These are phyloP conservation scores for Fusarium sp. DNA, from an alignment of 2,329 filamentous ascomycete species.

Conservation along the genomic window DNA sequence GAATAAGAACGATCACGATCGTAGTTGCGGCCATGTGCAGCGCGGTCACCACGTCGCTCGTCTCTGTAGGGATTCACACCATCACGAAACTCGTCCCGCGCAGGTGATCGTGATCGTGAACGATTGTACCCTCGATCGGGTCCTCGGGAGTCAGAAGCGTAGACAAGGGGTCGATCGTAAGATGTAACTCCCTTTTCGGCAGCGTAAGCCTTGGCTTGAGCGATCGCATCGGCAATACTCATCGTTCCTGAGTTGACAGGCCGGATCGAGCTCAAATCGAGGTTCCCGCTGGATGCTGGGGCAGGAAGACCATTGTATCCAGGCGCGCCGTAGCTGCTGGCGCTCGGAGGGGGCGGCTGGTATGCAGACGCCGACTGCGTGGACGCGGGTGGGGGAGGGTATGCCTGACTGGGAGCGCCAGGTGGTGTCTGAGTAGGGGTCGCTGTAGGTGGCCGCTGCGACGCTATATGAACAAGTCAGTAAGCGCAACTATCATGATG, in stretches of 20 bases:
- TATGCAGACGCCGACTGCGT: conserved; percentile 50
- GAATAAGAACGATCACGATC: conserved; percentile 79
- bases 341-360: conserved; percentile 50
- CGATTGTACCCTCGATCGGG: conserved; percentile 63
- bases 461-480: conserved; percentile 49
- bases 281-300: conserved; percentile 76
- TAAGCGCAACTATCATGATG: conserved; percentile 14
- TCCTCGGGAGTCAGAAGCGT: conserved; percentile 50
- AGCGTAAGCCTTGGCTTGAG: conserved; percentile 83
- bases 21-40: conserved; percentile 45
- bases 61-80: conserved; percentile 86
- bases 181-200: conserved; percentile 77
- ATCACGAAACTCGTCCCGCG: conserved; percentile 76
- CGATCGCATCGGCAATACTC: conserved; percentile 84
- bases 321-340: conserved; percentile 45
- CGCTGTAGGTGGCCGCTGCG: conserved; percentile 55
- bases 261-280: conserved; percentile 82
- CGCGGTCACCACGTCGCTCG: conserved; percentile 74
- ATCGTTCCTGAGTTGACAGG: conserved; percentile 83
- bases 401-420: conserved; percentile 50
- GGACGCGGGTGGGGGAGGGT: conserved; percentile 51
- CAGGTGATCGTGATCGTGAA: conserved; percentile 78
- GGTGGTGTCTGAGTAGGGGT: conserved; percentile 56
- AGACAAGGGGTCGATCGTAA: conserved; percentile 66
- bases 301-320: conserved; percentile 64